Base-by-base conservation (phyloP, 1,284 basidiomycete species). In the Ganoderma resinaceum region DNA sequence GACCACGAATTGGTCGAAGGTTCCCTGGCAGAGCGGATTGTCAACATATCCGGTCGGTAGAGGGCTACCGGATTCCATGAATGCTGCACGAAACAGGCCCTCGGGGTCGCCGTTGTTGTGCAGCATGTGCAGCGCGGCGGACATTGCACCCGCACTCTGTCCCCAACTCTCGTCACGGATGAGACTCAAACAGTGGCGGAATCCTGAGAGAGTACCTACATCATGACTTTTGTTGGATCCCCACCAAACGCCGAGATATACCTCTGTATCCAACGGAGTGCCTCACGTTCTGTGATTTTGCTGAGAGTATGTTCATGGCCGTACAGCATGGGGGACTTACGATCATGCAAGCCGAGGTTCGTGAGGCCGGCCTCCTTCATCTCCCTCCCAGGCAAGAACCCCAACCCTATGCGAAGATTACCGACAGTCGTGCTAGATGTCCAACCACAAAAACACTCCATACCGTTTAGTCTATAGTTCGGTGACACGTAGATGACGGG, bases 321-420 rank as follows among this genome's bases (percentile, higher is more conserved):
- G 2, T 31, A 40, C 16, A n/a, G 14, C 11, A 62, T 12, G n/a
- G 9, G 12, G 18, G 2, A 79, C 85, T 71, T 70, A 87, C 86
- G 86, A 72, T 88, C 86, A 62, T 81, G 82, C 3, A 89, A 76
- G 2, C 88, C 89, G 1, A 87, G 74, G 72, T 90, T 89, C 1
- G 84, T 82, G 1, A 87, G 78, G 2, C 86, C 85, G 12, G 84
- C 87, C 16, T 78, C 82, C 61, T 82, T 80, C 37, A 86, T 82
- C 72, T 88, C 84, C 29, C 26, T 43, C 43, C 43, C 20, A 23
- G 18, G 18, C 43, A 46, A 3, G 20, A 46, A 46, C 7, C 43
- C n/a, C 7, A 46, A 46, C 11, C 18, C 43, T 46, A 23, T 2
- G 43, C 18, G 7, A 46, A 46, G 20, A n/a, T 46, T 6, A 46